These are phyloP conservation scores for Eurotiales sp. DNA, from an alignment of 2,329 filamentous ascomycete species.

Conservation along the genomic window DNA sequence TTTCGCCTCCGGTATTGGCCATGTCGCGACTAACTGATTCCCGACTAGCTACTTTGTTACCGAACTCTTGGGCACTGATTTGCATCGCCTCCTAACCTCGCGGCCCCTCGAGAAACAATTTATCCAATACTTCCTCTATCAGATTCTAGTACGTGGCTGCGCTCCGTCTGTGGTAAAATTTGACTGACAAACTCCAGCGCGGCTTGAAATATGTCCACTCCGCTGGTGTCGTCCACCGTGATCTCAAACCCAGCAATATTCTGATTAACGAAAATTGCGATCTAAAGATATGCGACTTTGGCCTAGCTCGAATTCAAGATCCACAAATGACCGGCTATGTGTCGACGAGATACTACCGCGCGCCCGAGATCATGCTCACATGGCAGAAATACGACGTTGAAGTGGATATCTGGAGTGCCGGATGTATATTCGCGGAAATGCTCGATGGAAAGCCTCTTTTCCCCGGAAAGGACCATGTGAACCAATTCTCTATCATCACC, in stretches of 20 bases:
- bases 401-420: conserved; percentile 98
- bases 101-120: conserved; percentile 98
- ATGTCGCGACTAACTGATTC: conserved; percentile 2
- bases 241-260: conserved; percentile 98
- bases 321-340: conserved; percentile 99
- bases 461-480: conserved; percentile 98
- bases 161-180: background rate
- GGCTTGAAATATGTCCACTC: conserved; percentile 99
- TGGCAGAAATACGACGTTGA: conserved; percentile 99
- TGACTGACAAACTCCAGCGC: conserved; percentile 57
- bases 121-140: conserved; percentile 99
- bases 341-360: conserved; percentile 96
- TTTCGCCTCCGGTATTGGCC: background rate
- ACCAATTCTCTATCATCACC: conserved; percentile 99
- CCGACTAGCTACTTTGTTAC: conserved; percentile 87
- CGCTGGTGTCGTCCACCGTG: conserved; percentile 93
- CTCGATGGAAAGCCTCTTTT: conserved; percentile 97
- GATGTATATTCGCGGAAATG: conserved; percentile 99
- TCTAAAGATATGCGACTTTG: conserved; percentile 98
- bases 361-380: conserved; percentile 99
- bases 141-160: conserved; percentile 76
- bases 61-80: conserved; percentile 91
- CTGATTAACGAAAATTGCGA: conserved; percentile 99
- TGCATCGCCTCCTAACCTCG: conserved; percentile 92
- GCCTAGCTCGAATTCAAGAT: conserved; percentile 93